Evolutionary conservation across 73 alveolate genomes (phyloP).

Genomic region (Tetrahymena thermophila): DNA sequence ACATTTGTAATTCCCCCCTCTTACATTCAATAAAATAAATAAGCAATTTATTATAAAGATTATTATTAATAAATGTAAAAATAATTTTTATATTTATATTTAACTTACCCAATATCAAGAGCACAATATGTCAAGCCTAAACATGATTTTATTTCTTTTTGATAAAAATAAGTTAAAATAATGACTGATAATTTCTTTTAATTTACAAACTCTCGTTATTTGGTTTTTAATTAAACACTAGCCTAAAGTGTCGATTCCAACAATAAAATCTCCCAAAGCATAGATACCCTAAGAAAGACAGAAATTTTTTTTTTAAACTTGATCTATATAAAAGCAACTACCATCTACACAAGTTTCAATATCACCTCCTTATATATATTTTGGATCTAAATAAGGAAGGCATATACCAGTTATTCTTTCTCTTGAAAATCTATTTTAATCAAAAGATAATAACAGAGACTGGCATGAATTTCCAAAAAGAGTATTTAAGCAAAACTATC

Average conservation of each 20-base stretch:
- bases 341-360: neutral
- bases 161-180: neutral
- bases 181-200: neutral
- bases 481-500: neutral
- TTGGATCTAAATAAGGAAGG: neutral
- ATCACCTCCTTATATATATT: neutral
- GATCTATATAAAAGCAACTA: neutral
- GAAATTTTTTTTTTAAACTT: neutral
- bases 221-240: neutral
- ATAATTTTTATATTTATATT: neutral
- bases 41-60: neutral
- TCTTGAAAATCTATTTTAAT: neutral
- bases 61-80: neutral
- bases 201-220: neutral
- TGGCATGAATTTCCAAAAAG: neutral
- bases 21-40: neutral
- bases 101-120: neutral
- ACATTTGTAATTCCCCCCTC: neutral
- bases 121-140: neutral
- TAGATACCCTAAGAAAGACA: neutral
- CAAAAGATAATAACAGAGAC: neutral
- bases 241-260: neutral
- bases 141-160: neutral
- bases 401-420: neutral
- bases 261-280: neutral